A percentile compares a stretch with the other conserved stretches of the same genome.
Evolutionary conservation across 768 basidiomycete genomes (phyloP).

Genomic region (Lentinula lateritia): DNA sequence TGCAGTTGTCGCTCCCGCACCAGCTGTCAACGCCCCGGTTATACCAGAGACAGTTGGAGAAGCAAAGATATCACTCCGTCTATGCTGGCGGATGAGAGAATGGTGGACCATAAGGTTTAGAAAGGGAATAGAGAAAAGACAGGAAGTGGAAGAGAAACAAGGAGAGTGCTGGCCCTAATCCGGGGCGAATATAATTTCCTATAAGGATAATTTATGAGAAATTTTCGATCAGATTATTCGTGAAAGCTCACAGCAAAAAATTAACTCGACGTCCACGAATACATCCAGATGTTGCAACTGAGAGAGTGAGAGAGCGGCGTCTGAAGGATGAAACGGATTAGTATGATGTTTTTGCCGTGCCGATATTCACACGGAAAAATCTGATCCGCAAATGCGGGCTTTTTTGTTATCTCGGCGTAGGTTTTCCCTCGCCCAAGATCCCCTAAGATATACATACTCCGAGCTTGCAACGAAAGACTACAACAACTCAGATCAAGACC

Average conservation of each 20-base stretch:
- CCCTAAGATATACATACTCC: too few relatives aligned
- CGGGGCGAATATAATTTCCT: background rate
- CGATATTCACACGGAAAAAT: background rate
- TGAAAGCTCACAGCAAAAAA: background rate
- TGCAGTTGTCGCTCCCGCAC: background rate
- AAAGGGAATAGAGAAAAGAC: background rate
- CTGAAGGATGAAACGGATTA: background rate
- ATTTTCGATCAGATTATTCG: background rate
- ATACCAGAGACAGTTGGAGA: slow-evolving; percentile 16
- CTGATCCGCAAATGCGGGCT: background rate
- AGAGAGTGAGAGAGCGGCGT: background rate
- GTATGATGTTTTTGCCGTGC: background rate
- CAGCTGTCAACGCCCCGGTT: slow-evolving; percentile 6
- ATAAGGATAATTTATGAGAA: background rate
- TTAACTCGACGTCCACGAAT: background rate
- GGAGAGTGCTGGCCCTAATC: slow-evolving; percentile 5
- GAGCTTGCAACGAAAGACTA: too few relatives aligned
- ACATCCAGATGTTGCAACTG: background rate
- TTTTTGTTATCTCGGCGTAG: background rate
- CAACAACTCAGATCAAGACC: too few relatives aligned
- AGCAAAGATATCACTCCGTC: slow-evolving; percentile 1
- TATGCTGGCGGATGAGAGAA: background rate
- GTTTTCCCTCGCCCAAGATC: too few relatives aligned
- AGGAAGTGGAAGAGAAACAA: background rate
- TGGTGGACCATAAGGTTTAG: background rate